These are phyloP conservation scores for Aspergillus costaricaensis DNA, from an alignment of 2,329 filamentous ascomycete genomes.

Conservation along the genomic window DNA sequence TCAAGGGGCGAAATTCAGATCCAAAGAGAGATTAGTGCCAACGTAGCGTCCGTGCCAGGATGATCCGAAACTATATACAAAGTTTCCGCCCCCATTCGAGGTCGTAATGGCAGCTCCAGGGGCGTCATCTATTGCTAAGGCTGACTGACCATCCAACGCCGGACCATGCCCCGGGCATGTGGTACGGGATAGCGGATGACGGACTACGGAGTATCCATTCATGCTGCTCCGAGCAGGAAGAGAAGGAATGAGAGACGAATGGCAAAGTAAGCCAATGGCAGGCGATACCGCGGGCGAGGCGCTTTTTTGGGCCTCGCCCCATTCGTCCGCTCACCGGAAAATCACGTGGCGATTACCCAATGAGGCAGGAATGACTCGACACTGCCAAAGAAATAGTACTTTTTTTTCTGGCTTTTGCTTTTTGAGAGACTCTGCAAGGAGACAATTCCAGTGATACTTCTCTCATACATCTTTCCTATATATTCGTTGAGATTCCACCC, in stretches of 20 bases:
- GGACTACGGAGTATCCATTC: not conserved
- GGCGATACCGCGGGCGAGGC: not conserved
- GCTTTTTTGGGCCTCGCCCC: not conserved
- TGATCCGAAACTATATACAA: not conserved
- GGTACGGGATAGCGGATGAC: not conserved
- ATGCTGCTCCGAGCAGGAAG: not conserved
- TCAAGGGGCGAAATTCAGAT: not conserved
- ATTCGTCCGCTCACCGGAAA: slow-evolving; percentile 23
- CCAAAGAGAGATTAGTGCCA: not conserved
- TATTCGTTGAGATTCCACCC: too few species aligned
- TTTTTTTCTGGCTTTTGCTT: too few species aligned
- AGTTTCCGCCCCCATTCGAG: not conserved
- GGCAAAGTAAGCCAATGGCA: not conserved
- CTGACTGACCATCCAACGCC: not conserved
- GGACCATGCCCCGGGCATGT: too few species aligned
- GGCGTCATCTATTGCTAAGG: not conserved
- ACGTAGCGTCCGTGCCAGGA: not conserved
- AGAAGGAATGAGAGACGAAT: not conserved
- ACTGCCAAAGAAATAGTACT: too few species aligned
- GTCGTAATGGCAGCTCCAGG: not conserved
- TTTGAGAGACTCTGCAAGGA: too few species aligned
- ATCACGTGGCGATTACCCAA: slow-evolving; percentile 27
- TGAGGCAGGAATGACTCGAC: not conserved
- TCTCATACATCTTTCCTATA: too few species aligned
- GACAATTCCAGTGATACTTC: too few species aligned